phyloP scores from a whole-genome alignment of 306 rosid species.

The Quercus wislizeni region DNA sequence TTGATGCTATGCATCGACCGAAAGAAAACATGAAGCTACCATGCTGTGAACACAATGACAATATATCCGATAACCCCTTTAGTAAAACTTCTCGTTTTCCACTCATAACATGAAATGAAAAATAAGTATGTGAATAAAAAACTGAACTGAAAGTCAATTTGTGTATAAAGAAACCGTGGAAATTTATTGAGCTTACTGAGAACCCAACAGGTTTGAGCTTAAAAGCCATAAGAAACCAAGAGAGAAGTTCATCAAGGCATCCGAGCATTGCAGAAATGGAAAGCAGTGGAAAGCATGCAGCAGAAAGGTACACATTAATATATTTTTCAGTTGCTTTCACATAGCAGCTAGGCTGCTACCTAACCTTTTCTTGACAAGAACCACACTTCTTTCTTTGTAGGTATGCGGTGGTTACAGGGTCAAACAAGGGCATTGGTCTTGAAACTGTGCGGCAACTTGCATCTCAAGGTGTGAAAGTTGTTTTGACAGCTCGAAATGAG shows the following conservation, averaged over 20 bases:
- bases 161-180: neutral
- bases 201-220: neutral
- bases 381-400: slow-evolving; percentile 5
- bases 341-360: neutral
- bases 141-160: neutral
- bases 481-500: slow-evolving; percentile 52
- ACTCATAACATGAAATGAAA: neutral
- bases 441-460: slow-evolving; percentile 48
- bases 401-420: slow-evolving; percentile 53
- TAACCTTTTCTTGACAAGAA: neutral
- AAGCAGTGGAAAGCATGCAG: neutral
- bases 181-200: neutral
- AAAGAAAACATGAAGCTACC: no score
- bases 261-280: slow-evolving; percentile 19
- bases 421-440: slow-evolving; percentile 54
- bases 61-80: no score
- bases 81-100: neutral
- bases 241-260: neutral
- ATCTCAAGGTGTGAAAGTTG: slow-evolving; percentile 36
- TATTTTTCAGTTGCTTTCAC: neutral
- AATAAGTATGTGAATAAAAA: neutral
- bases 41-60: no score
- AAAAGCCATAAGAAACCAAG: neutral
- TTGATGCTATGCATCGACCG: no score
- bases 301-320: slow-evolving; percentile 18